Base-by-base conservation (phyloP, 148 eudicot genomes). In the Chenopodium quinoa region DNA sequence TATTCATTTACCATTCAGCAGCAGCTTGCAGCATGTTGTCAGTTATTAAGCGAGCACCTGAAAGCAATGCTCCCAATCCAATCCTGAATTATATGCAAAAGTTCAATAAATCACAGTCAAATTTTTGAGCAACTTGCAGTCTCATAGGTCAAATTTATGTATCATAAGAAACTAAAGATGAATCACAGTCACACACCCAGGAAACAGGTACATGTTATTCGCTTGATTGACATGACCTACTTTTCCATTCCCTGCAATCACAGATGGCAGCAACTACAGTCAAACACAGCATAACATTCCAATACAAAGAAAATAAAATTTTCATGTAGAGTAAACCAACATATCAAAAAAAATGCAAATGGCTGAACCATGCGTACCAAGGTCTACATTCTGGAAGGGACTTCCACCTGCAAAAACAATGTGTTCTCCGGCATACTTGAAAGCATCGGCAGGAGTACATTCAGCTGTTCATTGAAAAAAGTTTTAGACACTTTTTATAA, bases 11-110 rank as follows among this genome's bases (percentile, higher is more conserved):
- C 99, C 99, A 92, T 83, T 96, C 98, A 71, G 98, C 81, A 68
- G 99, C 97, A 84, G 99, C 95, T 86, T 90, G 97, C 87, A 96
- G 85, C 99, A 96, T 96, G 63, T 89, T 91, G 84, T 96, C 99
- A n/a, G 93, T 90, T 75, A 96, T 90, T 64, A 89, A 82, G 82
- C 89, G 98, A 90, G 99, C 95, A 82, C 99, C 99, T 40, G 97
- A 85, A 40, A 96, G 88, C 66, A 96, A 88, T 82, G 98, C 88
- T 87, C 99, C 99, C 90, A 96, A 83, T 78, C 99, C 98, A 86
- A 96, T 96, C 87, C 99, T 96, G 90, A 69, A 85, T n/a, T 67
- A 86, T 50, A 83, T 75, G 67, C 9, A 81, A 85, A 73, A 83
- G 76, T 47, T 56, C 56, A 58, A n/a, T 70, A 76, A 73, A 25